A percentile compares a stretch with the other conserved stretches of the same genome.
phyloP scores from a whole-genome alignment of 2,329 filamentous ascomycete genomes.

The Pseudogymnoascus sp. region DNA sequence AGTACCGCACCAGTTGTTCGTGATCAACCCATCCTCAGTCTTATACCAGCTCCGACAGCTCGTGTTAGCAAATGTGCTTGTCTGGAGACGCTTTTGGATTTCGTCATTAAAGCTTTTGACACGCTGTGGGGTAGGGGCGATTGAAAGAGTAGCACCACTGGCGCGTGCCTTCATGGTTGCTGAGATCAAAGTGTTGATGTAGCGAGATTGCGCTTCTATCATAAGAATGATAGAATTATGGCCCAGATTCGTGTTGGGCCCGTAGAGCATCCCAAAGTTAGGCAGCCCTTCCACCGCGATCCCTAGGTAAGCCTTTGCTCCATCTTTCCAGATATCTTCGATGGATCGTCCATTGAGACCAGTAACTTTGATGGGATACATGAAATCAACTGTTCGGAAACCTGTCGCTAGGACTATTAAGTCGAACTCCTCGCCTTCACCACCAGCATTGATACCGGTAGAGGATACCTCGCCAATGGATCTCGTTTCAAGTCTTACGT shows the following conservation, averaged over 20 bases:
- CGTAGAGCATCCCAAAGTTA: conserved; percentile 25
- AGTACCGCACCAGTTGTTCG: conserved; percentile 20
- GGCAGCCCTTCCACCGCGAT: conserved; percentile 17
- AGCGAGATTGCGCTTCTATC: conserved; percentile 23
- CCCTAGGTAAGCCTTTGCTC: conserved; percentile 29
- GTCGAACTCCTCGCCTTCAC: conserved; percentile 39
- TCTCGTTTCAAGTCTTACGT: conserved; percentile 43
- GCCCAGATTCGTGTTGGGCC: conserved; percentile 23
- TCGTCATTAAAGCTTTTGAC: conserved; percentile 17
- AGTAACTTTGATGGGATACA: background rate
- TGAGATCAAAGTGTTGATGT: conserved; percentile 16
- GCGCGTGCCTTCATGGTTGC: background rate
- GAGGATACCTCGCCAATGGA: conserved; percentile 38
- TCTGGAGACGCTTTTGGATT: conserved; percentile 16
- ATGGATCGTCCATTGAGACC: background rate
- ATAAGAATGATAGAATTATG: conserved; percentile 24
- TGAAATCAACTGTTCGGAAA: conserved; percentile 48
- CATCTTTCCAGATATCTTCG: conserved; percentile 43
- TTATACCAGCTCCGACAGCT: conserved; percentile 23
- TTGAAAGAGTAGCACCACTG: background rate
- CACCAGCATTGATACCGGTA: conserved; percentile 37
- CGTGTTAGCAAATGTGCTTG: conserved; percentile 17
- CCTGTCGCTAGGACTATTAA: conserved; percentile 51
- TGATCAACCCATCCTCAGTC: conserved; percentile 19
- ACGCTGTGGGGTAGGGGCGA: conserved; percentile 10